Conservation (phyloP, 2,329 filamentous ascomycete genomes). For the Colletotrichum aenigma region DNA sequence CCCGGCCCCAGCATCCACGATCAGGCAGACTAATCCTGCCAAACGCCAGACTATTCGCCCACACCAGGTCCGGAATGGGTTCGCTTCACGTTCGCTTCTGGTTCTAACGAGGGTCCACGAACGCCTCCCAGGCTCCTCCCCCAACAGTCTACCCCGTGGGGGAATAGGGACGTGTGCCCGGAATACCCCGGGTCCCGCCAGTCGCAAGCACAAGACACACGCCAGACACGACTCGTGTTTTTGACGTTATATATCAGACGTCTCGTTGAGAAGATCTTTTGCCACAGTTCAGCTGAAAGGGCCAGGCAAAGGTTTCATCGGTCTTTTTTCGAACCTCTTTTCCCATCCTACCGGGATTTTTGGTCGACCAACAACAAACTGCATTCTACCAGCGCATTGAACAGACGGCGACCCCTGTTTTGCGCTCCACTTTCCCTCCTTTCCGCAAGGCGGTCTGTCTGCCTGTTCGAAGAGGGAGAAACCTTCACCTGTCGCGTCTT, state of each 20-base stretch:
- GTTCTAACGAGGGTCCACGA: neutral
- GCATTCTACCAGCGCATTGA: neutral
- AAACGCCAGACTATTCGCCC: neutral
- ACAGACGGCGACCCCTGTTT: neutral
- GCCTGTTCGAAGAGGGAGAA: neutral
- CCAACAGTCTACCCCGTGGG: constrained; percentile 6
- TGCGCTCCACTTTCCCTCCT: neutral
- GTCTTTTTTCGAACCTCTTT: neutral
- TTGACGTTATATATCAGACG: neutral
- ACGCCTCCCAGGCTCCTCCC: neutral
- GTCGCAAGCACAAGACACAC: neutral
- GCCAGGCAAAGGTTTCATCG: neutral
- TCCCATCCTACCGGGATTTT: neutral
- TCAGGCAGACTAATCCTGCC: neutral
- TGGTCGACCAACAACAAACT: neutral
- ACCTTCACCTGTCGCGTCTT: neutral
- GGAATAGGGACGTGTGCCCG: neutral
- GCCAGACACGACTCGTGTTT: neutral
- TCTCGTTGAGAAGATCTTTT: neutral
- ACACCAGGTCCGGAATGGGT: neutral
- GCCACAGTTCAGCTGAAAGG: neutral
- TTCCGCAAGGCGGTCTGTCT: neutral
- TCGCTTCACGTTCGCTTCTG: neutral
- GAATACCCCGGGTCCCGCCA: neutral
- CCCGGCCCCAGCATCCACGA: neutral